Conservation (phyloP, 2,329 filamentous ascomycete species). For the Pseudogymnoascus sp. region DNA sequence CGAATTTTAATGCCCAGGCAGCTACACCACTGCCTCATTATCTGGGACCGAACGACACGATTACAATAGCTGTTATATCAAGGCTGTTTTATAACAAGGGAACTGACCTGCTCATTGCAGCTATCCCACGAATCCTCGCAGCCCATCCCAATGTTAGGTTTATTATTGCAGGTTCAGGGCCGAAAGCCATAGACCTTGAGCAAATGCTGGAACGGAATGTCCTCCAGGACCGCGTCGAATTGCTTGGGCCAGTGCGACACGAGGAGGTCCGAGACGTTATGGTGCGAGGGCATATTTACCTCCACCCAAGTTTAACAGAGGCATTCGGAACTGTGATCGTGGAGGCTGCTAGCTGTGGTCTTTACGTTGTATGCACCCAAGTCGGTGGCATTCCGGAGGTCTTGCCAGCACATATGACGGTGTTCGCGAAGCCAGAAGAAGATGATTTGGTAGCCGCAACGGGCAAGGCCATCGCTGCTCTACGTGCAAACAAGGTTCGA, state of each 20-base stretch:
- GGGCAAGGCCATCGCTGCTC: constrained; percentile 75
- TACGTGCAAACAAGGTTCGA: constrained; percentile 78
- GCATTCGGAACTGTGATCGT: constrained; percentile 98
- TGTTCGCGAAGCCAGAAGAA: constrained; percentile 93
- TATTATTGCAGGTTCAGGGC: constrained; percentile 90
- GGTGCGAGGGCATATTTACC: constrained; percentile 92
- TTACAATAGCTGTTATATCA: constrained; percentile 95
- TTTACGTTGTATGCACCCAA: constrained; percentile 94
- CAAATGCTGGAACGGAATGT: constrained; percentile 97
- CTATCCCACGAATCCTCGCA: constrained; percentile 85
- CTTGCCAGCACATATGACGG: constrained; percentile 91
- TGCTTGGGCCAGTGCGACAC: constrained; percentile 86
- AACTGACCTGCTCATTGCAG: constrained; percentile 91
- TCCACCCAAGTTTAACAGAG: constrained; percentile 91
- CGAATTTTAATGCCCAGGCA: constrained; percentile 26
- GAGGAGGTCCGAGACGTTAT: constrained; percentile 97
- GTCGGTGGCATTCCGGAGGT: constrained; percentile 97
- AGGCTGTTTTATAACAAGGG: constrained; percentile 98
- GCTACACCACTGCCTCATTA: constrained; percentile 53
- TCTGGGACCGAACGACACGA: constrained; percentile 74
- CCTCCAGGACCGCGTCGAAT: constrained; percentile 84
- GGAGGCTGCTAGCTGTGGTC: constrained; percentile 87
- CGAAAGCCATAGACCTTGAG: constrained; percentile 94
- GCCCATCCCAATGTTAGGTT: constrained; percentile 90
- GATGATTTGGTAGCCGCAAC: constrained; percentile 89